phyloP scores from a whole-genome alignment of 192 early-diverging fungal genomes.

The Coemansia sp. region DNA sequence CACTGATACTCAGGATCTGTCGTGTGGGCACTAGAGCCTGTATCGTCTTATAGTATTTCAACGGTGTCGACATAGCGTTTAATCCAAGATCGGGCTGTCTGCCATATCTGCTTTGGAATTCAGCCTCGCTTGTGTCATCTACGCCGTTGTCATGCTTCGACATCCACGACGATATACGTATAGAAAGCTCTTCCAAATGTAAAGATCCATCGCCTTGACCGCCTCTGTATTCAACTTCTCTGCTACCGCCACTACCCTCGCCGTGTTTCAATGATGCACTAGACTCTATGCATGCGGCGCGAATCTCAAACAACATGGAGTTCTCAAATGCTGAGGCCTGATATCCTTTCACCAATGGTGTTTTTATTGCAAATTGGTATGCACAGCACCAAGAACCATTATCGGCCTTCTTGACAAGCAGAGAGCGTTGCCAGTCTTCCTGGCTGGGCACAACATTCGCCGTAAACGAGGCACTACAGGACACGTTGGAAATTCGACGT shows the following conservation, averaged over 20 bases:
- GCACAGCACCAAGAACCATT: conserved; percentile 40
- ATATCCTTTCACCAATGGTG: neutral
- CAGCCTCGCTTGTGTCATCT: neutral
- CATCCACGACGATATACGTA: conserved; percentile 26
- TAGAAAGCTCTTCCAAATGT: conserved; percentile 43
- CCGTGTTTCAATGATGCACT: conserved; percentile 4
- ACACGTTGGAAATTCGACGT: conserved; percentile 11
- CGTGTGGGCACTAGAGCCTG: conserved; percentile 38
- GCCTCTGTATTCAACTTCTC: neutral
- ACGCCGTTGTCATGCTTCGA: conserved; percentile 9
- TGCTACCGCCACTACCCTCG: neutral
- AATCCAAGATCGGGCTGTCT: neutral
- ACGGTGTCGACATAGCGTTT: neutral
- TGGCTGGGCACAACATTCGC: neutral
- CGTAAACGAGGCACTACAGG: conserved; percentile 12
- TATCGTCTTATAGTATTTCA: conserved; percentile 13
- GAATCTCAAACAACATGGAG: conserved; percentile 41
- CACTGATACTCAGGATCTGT: conserved; percentile 22
- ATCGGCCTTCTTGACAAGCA: conserved; percentile 14
- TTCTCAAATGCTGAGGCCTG: conserved; percentile 12
- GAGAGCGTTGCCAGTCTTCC: neutral
- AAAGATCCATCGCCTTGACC: conserved; percentile 17
- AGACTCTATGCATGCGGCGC: conserved; percentile 15
- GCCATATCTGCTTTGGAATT: neutral
- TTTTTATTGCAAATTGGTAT: conserved; percentile 29